Base-by-base conservation (phyloP, 169 alveolate genomes). In the Plasmodium gonderi region DNA sequence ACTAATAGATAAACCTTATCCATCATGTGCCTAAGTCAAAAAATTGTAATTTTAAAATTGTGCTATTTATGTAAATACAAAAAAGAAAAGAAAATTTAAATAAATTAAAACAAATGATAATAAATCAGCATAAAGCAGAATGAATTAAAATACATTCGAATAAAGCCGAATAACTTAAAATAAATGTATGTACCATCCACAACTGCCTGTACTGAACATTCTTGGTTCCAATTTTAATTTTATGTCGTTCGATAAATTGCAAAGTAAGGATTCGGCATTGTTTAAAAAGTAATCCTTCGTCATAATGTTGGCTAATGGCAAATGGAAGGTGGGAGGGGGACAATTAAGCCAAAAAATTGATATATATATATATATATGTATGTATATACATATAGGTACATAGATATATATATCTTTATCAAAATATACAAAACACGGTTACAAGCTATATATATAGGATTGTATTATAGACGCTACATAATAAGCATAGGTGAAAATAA, bases 141-240 rank as follows among this genome's bases (percentile, higher is more conserved):
- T 23, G 26, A 49, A 47, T 60, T 23, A 23, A 60, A 60, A 17
- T 60, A 60, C 17, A 60, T 60, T 60, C 38, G 38, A 20, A 60
- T 33, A 60, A 60, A 60, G 17, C 26, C 31, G 26, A 23, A 60
- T 17, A n/a, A 8, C 23, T 3, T 2, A 6, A 60, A 60, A 20
- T 60, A 4, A 60, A 60, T 60, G 47, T 78, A 47, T 75, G 47
- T 91, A 95, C 97, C 97, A 95, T 67, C 97, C 97, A 54, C 96
- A 93, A 82, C 96, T 95, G 12, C 94, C 96, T 23, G 97, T 95
- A 33, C 96, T 94, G 79, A 95, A 95, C 33, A 69, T 47, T 90
- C 96, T 89, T 45, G 96, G 96, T 33, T 90, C 95, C 38, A 93
- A 72, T 65, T 79, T 91, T 36, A 95, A 90, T 49, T 91, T 91